Evolutionary conservation across 2,329 filamentous ascomycete genomes (phyloP).

Genomic region (Hypoxylon rubiginosum): DNA sequence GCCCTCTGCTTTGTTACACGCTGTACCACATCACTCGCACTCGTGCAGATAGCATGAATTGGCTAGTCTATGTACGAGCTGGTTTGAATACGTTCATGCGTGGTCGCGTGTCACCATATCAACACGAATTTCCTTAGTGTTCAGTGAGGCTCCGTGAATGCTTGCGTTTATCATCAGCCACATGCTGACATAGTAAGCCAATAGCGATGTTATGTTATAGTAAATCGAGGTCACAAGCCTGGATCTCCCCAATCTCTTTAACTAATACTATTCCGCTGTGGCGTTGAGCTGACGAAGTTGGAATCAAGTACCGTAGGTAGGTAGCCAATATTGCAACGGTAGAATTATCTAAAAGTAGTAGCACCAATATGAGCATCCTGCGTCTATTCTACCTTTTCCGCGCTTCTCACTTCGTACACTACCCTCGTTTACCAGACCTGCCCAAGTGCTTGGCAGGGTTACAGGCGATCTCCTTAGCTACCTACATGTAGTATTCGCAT

Average conservation of each 20-base stretch:
- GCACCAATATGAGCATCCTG: slow-evolving; percentile 25
- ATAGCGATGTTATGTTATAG: slow-evolving; percentile 19
- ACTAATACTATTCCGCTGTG: slow-evolving; percentile 21
- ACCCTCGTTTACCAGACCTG: slow-evolving; percentile 9
- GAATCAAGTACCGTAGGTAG: slow-evolving; percentile 20
- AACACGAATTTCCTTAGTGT: slow-evolving; percentile 22
- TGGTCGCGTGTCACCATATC: slow-evolving; percentile 29
- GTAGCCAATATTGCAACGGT: slow-evolving; percentile 20
- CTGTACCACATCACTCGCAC: slow-evolving; percentile 40
- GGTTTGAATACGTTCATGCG: slow-evolving; percentile 27
- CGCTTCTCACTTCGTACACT: neutral
- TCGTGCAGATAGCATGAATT: slow-evolving; percentile 28
- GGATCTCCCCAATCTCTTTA: slow-evolving; percentile 4
- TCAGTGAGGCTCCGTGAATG: slow-evolving; percentile 36
- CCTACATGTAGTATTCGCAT: slow-evolving; percentile 12
- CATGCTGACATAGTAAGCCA: slow-evolving; percentile 30
- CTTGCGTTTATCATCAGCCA: slow-evolving; percentile 35
- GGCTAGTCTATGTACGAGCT: slow-evolving; percentile 1
- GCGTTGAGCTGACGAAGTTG: slow-evolving; percentile 23
- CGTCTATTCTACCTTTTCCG: slow-evolving; percentile 4
- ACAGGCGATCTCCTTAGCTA: neutral
- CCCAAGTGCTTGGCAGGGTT: slow-evolving; percentile 12
- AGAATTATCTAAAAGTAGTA: slow-evolving; percentile 17
- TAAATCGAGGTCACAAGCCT: slow-evolving; percentile 15
- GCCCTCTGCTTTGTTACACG: slow-evolving; percentile 34